Evolutionary conservation across 768 basidiomycete genomes (phyloP), one percentile per base, ranked within the genome.

Genomic region (Lentinus brumalis): DNA sequence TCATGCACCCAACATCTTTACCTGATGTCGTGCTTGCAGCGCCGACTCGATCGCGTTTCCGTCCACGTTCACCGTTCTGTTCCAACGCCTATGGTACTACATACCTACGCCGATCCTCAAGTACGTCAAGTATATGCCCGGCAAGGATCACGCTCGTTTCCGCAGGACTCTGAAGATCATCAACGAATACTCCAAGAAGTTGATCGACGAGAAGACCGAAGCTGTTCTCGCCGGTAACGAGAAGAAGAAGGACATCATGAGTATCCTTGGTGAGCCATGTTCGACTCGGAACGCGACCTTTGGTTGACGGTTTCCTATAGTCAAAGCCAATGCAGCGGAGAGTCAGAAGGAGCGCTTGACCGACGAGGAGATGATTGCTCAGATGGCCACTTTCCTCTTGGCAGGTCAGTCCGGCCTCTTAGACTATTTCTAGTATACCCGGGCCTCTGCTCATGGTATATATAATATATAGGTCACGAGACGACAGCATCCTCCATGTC

Each of bases 181-280:
- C 47, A 65, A 63, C 53, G 57, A 51, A 3, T 67, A 73, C 12
- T 65, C 72, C 14, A 59, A 61, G 29, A 53, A 51, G 5, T 59
- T 76, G 4, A 56, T 76, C 38, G 53, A 56, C 14, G 62, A 68
- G 50, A 70, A 73, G 60, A 67, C 63, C n/a, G 62, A 64, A 26
- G 59, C 63, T 9, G 59, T 56, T 5, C 51, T 66, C 11, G 47
- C 60, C 0, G 55, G 60, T 9, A 62, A 67, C 14, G 70, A 71
- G 47, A 69, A 68, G 21, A 72, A 69, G 59, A 73, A 68, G 58
- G 75, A 75, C 55, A 70, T 75, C 21, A 71, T 76, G 67, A 76
- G 74, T 40, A 65, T 76, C 30, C 66, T 76, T 0, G 67, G 73
- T 71, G 38, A 35, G 52, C 32, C 12, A 46, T 18, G 67, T 47